Base-by-base conservation (phyloP, 2,329 filamentous ascomycete species). In the Phaeosphaeria sp. region DNA sequence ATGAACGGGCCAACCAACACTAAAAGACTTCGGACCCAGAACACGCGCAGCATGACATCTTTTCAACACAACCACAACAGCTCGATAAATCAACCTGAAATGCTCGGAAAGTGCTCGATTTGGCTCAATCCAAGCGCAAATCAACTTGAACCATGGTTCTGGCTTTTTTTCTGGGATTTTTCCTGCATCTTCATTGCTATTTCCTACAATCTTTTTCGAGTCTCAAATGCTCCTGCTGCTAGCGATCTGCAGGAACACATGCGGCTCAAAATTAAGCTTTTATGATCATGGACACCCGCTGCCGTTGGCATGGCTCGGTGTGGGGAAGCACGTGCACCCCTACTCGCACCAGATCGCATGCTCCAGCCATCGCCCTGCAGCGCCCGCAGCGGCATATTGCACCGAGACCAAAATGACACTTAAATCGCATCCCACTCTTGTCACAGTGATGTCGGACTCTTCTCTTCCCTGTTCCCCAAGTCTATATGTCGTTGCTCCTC, bases 261-360 rank as follows among this genome's bases (percentile, higher is more conserved):
- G 72, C 69, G 72, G 71, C 72, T 74, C 62, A 67, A 73, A 74
- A 72, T 21, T 44, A 44, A 70, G 72, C 73, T 75, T 73, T 68
- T 22, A 66, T 36, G 60, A 55, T 50, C 54, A 62, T 69, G 65
- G 62, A 50, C 54, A 62, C 57, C 36, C 36, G 15, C 22, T 21
- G 55, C 66, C 57, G 62, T 60, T 66, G 70, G 61, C 65, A 62
- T 66, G 54, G 61, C 33, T 52, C 50, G 43, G 51, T 69, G 72
- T 74, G 72, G 72, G 71, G 64, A 64, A 58, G 59, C 67, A 70
- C 67, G 66, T 68, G 66, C 67, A 39, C 55, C 65, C 62, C 63
- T 64, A 64, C 59, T 56, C 65, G 64, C 43, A 23, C 49, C 30
- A 41, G 21, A 43, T 25, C 50, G 50, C 25, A 46, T 48, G 20